Evolutionary conservation across 768 basidiomycete species (phyloP).

Genomic region (Gymnopilus dilepis): DNA sequence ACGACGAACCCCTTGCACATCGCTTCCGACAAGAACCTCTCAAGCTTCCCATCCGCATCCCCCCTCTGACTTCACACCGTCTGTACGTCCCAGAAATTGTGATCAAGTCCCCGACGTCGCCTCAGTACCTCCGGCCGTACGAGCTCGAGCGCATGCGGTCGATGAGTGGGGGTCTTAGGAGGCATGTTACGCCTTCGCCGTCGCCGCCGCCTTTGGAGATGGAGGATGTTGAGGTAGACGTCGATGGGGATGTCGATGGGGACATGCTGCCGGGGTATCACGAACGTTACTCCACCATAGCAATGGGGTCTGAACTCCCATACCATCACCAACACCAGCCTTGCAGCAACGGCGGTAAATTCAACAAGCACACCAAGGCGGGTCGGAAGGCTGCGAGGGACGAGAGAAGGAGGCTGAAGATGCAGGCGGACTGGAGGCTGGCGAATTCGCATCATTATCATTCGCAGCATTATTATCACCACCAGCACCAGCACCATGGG

Average conservation of each 20-base stretch:
- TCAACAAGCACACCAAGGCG: conserved; percentile 17
- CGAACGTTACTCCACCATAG: background rate
- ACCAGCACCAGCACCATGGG: too few species aligned
- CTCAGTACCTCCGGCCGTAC: conserved; percentile 11
- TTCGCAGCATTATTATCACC: background rate
- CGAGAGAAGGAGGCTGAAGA: conserved; percentile 3
- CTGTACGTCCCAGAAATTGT: conserved; percentile 22
- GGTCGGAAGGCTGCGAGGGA: conserved; percentile 16
- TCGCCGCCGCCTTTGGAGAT: background rate
- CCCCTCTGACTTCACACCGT: conserved; percentile 7
- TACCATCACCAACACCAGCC: background rate
- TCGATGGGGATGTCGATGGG: background rate
- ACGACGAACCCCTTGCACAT: background rate
- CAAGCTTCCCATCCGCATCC: conserved; percentile 26
- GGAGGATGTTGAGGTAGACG: background rate
- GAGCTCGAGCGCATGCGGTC: conserved; percentile 2
- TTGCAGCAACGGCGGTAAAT: background rate
- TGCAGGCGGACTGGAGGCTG: background rate
- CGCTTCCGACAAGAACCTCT: background rate
- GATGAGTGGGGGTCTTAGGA: background rate
- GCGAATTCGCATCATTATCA: background rate
- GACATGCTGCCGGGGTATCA: background rate
- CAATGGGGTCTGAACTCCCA: background rate
- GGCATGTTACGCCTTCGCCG: conserved; percentile 8
- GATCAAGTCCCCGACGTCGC: conserved; percentile 17